Conservation (phyloP, 495 filamentous ascomycete genomes). For the Mytilinidion resinicola region DNA sequence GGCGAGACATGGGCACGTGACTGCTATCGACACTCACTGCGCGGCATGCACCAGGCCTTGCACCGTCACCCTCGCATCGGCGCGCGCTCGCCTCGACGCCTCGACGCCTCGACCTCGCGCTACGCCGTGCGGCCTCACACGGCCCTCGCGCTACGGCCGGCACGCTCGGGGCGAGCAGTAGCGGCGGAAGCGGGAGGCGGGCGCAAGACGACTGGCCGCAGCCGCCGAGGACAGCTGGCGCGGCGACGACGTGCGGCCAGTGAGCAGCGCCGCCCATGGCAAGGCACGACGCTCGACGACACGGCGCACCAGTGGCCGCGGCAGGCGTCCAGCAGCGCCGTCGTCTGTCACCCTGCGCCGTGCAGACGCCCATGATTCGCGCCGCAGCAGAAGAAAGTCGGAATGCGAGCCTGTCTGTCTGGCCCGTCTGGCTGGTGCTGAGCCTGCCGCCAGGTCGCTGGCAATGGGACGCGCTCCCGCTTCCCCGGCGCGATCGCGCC, state of each 20-base stretch:
- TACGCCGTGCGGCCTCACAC: too few relatives aligned
- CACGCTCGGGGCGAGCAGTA: neutral
- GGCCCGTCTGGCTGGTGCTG: constrained; percentile 12
- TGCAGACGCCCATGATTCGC: constrained; percentile 22
- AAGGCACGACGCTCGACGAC: neutral
- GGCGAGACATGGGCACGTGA: too few relatives aligned
- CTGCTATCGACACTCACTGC: too few relatives aligned
- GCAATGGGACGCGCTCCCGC: constrained; percentile 4
- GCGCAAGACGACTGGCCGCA: neutral
- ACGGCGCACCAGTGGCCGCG: neutral
- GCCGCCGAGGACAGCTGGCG: neutral
- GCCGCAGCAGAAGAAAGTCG: constrained; percentile 10
- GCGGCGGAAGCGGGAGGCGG: neutral
- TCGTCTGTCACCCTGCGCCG: constrained; percentile 13
- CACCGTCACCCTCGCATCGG: too few relatives aligned
- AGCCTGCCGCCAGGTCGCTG: too few relatives aligned
- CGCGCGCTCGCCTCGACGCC: too few relatives aligned
- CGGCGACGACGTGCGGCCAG: constrained; percentile 1
- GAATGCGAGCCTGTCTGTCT: neutral
- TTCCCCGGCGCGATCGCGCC: constrained; percentile 14
- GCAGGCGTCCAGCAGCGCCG: constrained; percentile 15
- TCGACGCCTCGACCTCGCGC: too few relatives aligned
- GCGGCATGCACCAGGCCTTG: too few relatives aligned
- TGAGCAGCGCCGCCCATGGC: neutral
- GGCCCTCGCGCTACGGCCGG: too few relatives aligned